A percentile compares a stretch with the other conserved stretches of the same genome.
Conservation (phyloP, 192 early-diverging fungal genomes). For the Gonapodya sp. region DNA sequence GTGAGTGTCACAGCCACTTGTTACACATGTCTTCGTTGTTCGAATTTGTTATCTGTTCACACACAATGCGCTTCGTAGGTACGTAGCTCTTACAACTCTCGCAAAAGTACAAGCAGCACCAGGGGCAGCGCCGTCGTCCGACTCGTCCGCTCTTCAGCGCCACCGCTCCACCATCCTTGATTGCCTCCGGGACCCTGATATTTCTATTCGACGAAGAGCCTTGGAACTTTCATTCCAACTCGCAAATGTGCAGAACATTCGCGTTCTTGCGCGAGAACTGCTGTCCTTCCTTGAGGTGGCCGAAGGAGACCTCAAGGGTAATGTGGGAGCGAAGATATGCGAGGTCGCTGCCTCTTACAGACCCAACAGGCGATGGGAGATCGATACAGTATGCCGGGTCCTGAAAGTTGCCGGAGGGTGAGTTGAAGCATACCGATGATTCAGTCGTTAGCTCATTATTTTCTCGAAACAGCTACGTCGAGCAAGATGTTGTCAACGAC, state of each 20-base stretch:
- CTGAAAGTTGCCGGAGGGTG: slow-evolving; percentile 49
- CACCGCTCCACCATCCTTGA: slow-evolving; percentile 94
- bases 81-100: slow-evolving; percentile 96
- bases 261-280: slow-evolving; percentile 84
- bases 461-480: slow-evolving; percentile 55
- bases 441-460: neutral
- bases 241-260: slow-evolving; percentile 87
- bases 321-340: slow-evolving; percentile 84
- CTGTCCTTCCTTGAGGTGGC: slow-evolving; percentile 86
- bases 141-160: slow-evolving; percentile 90
- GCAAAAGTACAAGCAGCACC: slow-evolving; percentile 47
- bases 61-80: slow-evolving; percentile 36
- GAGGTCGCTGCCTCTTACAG: slow-evolving; percentile 88
- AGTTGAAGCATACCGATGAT: slow-evolving; percentile 23
- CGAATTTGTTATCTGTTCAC: neutral
- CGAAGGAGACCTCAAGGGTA: slow-evolving; percentile 78
- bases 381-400: slow-evolving; percentile 88
- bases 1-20: slow-evolving; percentile 29
- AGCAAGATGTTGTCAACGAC: slow-evolving; percentile 66
- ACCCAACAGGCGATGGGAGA: slow-evolving; percentile 93
- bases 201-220: slow-evolving; percentile 92
- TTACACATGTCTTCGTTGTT: neutral
- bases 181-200: slow-evolving; percentile 89
- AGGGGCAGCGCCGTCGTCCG: slow-evolving; percentile 38
- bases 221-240: slow-evolving; percentile 93